Evolutionary conservation across 768 basidiomycete species (phyloP), one percentile per base, ranked within the genome.

Genomic region (Mycena polygramma): DNA sequence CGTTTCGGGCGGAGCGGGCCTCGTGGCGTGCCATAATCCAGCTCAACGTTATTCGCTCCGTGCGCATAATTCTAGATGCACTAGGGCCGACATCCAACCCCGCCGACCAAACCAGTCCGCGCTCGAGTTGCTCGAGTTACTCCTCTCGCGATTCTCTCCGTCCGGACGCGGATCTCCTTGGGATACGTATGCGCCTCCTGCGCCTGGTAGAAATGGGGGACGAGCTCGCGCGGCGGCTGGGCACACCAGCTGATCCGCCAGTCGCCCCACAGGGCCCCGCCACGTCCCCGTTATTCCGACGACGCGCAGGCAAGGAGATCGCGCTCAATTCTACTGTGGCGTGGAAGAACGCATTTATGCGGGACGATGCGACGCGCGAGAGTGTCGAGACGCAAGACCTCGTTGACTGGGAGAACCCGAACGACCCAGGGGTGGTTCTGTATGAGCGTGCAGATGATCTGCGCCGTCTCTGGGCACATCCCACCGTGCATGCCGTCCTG

Each of bases 151-250:
- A 57, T 41, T 49, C 63, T 62, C 20, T 26, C n/a, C 60, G 52
- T 0, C 81, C 88, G 45, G 84, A 84, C 0, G 74, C 84, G 89
- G 30, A 90, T 14, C 88, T 87, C 66, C 83, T 90, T 48, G 89
- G 87, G 66, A 84, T 94, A 66, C 88, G 87, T 70, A 87, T 90
- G 86, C 89, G 91, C 8, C 87, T 94, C 30, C 83, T 87, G 4
- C 92, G 93, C 4, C 87, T 94, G 19, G 86, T 87, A 30, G 89
- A 90, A 70, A 86, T 94, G 11, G 92, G 94, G 75, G 88, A 89
- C 59, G 82, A 83, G 2, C 84, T 94, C 43, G 78, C 91, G 61
- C 87, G 88, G 22, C 89, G 84, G 70, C 82, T 94, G 37, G 86
- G 88, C 2, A 89, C 90, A 26, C 79, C 80, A 36, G 84, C 82